These are phyloP conservation scores for Volvox carteri DNA, from an alignment of 163 green algal genomes.

Conservation along the genomic window DNA sequence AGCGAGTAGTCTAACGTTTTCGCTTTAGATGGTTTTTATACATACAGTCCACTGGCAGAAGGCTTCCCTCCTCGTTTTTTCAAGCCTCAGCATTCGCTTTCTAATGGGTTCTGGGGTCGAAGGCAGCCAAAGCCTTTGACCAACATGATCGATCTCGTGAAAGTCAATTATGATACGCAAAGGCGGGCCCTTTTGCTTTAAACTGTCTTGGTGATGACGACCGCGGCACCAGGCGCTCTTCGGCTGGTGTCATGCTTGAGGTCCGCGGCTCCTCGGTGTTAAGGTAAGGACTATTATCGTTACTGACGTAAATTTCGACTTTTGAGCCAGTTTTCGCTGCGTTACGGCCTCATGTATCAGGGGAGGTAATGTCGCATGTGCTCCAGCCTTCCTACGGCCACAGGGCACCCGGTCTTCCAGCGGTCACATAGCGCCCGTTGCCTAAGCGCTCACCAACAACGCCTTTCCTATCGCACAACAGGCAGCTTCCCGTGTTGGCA, in stretches of 20 bases:
- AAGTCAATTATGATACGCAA: not conserved
- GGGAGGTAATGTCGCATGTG: constrained; percentile 2
- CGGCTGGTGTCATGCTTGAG: constrained; percentile 9
- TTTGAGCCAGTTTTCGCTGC: not conserved
- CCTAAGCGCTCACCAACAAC: too few species aligned
- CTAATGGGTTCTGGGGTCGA: not conserved
- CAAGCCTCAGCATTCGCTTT: too few species aligned
- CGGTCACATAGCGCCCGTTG: too few species aligned
- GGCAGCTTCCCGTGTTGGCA: too few species aligned
- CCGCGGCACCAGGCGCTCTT: not conserved
- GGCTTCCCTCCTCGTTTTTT: too few species aligned
- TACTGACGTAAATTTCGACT: not conserved
- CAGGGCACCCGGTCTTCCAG: too few species aligned
- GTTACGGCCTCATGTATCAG: not conserved
- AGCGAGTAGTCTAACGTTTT: not conserved
- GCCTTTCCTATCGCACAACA: too few species aligned
- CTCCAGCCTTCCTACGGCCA: not conserved
- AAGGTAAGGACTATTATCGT: not conserved
- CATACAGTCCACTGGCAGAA: too few species aligned
- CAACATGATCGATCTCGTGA: not conserved
- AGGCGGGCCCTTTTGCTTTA: too few species aligned
- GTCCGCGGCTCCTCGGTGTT: constrained; percentile 23
- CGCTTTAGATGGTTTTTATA: not conserved
- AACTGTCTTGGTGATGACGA: not conserved
- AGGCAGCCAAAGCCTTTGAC: constrained; percentile 5